Base-by-base conservation (phyloP, 1,284 basidiomycete species). In the Microbotryum intermedium region DNA sequence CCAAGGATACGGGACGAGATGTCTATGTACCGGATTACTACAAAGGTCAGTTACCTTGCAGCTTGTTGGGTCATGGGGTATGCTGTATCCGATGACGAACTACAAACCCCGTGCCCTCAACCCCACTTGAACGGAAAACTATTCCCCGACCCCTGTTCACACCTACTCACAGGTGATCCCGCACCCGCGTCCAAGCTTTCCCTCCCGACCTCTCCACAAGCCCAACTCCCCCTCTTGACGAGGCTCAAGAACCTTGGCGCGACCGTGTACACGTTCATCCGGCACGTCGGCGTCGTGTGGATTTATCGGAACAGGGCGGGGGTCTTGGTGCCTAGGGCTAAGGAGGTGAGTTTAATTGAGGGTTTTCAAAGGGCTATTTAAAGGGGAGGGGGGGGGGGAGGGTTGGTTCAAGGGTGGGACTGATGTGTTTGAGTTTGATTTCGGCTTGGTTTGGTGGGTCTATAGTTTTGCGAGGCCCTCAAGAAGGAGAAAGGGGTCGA, bases 1-100 rank as follows among this genome's bases (percentile, higher is more conserved):
- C 60, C 2, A 28, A 21, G 1, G 21, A 26, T 5, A 52, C 56
- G 2, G 55, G 54, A 4, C 4, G 45, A 4, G 26, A 25, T 4
- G 56, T 57, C 44, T 58, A 48, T 21, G 60, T 61, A 11, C 60
- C 60, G 2, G 60, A 61, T 25, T 21, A 51, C 6, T 25, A 58
- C 10, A 34, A 58, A 23, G 60, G 59, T 49, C 4, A 28, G 43
- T 34, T n/a, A 18, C 25, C 7, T 11, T 30, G 18, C n/a, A 50
- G 13, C 29, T 6, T 6, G 6, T 50, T n/a, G 16, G 6, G 18
- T 6, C n/a, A n/a, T n/a, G n/a, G n/a, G n/a, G n/a, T n/a, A n/a
- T n/a, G n/a, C n/a, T n/a, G n/a, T n/a, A n/a, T n/a, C n/a, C n/a
- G n/a, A n/a, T n/a, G n/a, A n/a, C n/a, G n/a, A n/a, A n/a, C n/a